phyloP scores from a whole-genome alignment of 441 rosid species.

The Erysimum cheiri region DNA sequence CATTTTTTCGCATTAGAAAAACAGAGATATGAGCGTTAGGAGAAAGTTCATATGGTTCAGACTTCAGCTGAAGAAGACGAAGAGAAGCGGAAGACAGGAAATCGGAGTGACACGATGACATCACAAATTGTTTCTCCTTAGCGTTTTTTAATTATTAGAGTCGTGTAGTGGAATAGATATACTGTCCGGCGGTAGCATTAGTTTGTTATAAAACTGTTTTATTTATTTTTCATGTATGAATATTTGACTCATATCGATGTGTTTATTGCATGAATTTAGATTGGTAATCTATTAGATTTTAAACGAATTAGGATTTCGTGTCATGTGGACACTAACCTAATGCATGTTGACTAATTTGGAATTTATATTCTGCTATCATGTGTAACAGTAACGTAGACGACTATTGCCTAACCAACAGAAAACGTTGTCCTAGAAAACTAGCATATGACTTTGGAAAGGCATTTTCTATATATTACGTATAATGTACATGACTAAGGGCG shows the following conservation, averaged over 20 bases:
- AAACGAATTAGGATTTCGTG: neutral
- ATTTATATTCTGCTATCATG: neutral
- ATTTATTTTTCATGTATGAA: neutral
- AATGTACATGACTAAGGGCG: neutral
- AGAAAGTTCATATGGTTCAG: neutral
- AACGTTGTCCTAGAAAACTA: neutral
- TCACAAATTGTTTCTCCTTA: too few relatives aligned
- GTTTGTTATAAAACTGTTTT: neutral
- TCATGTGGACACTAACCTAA: neutral
- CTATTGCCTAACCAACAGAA: neutral
- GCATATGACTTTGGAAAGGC: conserved; percentile 18
- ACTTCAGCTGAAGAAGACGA: neutral
- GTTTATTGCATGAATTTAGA: neutral
- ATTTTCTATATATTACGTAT: neutral
- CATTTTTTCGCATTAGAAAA: neutral
- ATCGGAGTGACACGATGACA: too few relatives aligned
- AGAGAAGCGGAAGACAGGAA: too few relatives aligned
- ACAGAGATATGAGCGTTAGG: neutral
- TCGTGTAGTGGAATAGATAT: neutral
- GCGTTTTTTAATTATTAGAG: neutral
- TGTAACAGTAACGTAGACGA: neutral
- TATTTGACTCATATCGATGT: neutral
- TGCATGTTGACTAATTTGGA: neutral
- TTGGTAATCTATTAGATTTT: neutral
- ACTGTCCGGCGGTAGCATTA: neutral